Evolutionary conservation across 2,329 filamentous ascomycete species (phyloP).

Genomic region (Colletotrichum shisoi): DNA sequence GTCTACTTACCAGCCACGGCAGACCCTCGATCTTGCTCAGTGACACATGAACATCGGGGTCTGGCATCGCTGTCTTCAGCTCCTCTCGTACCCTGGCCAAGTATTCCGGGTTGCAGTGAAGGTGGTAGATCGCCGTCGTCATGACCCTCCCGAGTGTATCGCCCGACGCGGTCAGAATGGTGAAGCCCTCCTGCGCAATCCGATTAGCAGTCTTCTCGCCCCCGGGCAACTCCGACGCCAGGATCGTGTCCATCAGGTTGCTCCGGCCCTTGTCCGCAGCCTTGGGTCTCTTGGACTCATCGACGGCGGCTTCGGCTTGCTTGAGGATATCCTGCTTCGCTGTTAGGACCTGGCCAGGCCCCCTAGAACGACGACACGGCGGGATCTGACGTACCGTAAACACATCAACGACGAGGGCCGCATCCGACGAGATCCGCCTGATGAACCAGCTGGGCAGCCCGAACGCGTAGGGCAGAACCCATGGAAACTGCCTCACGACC

Average conservation of each 20-base stretch:
- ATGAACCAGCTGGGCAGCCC: not conserved
- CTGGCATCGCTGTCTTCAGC: constrained; percentile 41
- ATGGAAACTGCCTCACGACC: constrained; percentile 2
- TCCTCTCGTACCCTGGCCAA: constrained; percentile 47
- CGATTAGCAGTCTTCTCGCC: constrained; percentile 47
- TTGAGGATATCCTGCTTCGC: not conserved
- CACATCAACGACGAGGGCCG: not conserved
- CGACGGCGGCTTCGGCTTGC: not conserved
- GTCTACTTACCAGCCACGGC: constrained; percentile 41
- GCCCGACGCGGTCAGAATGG: constrained; percentile 49
- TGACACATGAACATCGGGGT: constrained; percentile 1
- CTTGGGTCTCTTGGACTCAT: not conserved
- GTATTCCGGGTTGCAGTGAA: constrained; percentile 47
- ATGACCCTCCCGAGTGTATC: constrained; percentile 50
- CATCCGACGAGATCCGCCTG: not conserved
- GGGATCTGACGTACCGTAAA: not conserved
- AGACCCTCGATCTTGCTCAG: constrained; percentile 47
- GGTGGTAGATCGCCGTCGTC: constrained; percentile 47
- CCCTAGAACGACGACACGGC: too few species aligned
- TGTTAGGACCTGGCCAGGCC: not conserved
- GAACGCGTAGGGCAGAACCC: not conserved
- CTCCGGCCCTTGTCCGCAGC: too few species aligned
- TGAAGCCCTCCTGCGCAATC: constrained; percentile 47
- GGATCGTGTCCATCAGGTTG: constrained; percentile 42
- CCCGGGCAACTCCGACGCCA: constrained; percentile 45